phyloP scores from a whole-genome alignment of 1,139 yeast genomes.

The Tardiomyces depauwii region DNA sequence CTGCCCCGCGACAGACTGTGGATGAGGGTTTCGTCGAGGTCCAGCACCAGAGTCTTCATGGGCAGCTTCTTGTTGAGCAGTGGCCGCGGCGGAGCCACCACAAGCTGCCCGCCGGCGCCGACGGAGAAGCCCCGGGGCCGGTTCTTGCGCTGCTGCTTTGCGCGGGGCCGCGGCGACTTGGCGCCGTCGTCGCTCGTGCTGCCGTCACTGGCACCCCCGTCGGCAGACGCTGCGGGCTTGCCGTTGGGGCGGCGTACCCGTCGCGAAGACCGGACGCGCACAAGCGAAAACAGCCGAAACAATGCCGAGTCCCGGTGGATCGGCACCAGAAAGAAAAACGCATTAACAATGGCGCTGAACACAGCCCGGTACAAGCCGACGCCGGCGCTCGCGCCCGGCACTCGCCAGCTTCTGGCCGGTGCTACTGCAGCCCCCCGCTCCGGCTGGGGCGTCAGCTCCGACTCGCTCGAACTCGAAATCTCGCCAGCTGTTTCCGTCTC shows the following conservation, averaged over 20 bases:
- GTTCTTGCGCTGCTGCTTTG: background rate
- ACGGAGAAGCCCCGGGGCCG: background rate
- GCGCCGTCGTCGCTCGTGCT: background rate
- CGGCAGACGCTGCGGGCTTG: too few relatives aligned
- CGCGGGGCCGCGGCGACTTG: background rate
- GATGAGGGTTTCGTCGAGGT: constrained; percentile 86
- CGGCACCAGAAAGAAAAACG: background rate
- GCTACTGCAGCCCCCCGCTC: too few relatives aligned
- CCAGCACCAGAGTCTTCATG: constrained; percentile 68
- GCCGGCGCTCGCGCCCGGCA: too few relatives aligned
- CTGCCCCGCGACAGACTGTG: constrained; percentile 74
- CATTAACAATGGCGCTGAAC: background rate
- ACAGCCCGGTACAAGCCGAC: background rate
- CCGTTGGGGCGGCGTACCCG: background rate
- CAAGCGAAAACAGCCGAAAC: background rate
- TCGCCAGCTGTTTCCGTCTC: too few relatives aligned
- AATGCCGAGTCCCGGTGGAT: background rate
- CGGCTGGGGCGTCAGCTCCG: too few relatives aligned
- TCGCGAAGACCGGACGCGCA: background rate
- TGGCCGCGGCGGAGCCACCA: constrained; percentile 7
- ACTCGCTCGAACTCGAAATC: too few relatives aligned
- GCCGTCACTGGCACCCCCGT: background rate
- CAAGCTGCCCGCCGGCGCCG: background rate
- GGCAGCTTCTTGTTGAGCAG: constrained; percentile 31
- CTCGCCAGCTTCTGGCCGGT: too few relatives aligned